Base-by-base conservation (phyloP, 1,284 basidiomycete species). In the Termitomyces sp. region DNA sequence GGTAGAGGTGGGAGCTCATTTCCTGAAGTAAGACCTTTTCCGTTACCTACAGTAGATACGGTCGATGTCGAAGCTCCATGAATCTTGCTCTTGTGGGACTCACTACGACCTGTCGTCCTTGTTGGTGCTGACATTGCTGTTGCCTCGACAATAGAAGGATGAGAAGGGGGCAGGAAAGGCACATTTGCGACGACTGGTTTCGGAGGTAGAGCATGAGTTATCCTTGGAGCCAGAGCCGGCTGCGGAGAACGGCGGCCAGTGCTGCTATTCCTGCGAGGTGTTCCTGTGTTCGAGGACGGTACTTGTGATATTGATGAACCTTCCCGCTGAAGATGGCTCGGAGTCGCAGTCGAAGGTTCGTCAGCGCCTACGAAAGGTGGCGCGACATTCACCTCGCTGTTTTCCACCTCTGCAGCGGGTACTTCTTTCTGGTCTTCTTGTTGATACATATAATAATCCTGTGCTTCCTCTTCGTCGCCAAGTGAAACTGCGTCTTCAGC, bases 391-490 rank as follows among this genome's bases (percentile, higher is more conserved):
- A 40, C 24, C 19, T 50, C 37, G 3, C 19, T 48, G 38, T 24
- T 53, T 37, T 53, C 56, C 2, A 21, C 31, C 18, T 38, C 54
- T 13, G 16, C 19, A 19, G 39, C 38, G 19, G 16, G 8, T 13
- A n/a, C n/a, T n/a, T 1, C 38, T 5, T 21, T 50, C 8, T 40
- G 16, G 3, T 56, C 60, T 40, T 61, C 52, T 42, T 57, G 60
- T 38, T 62, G 64, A 49, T 64, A 63, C 24, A 48, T 33, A 45
- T 63, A 66, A 44, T 63, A 64, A 40, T 62, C 64, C 57, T 72
- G 69, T 56, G 86, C 82, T 49, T 84, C 84, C 50, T 87, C 84
- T 63, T 86, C 84, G 58, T 83, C 83, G 55, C 83, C 84, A 42
- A 87, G 76, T 46, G 83, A 88, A 55, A 87, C 82, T 52, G 80